Conservation (phyloP, 192 early-diverging fungal genomes). For the Coemansia reversa region DNA sequence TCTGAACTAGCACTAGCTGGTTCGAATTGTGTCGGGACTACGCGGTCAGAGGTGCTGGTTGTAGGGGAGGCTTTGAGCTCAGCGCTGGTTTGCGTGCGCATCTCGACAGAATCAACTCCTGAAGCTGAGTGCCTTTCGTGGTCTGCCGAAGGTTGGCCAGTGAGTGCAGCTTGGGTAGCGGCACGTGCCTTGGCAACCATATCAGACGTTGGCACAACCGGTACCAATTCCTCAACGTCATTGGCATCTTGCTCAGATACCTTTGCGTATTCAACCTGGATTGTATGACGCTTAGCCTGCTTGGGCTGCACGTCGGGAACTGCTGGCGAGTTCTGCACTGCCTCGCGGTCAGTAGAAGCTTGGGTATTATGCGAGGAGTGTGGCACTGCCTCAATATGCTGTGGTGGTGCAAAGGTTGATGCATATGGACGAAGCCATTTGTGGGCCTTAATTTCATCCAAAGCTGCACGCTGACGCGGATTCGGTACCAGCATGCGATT, state of each 20-base stretch:
- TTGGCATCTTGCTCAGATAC: conserved; percentile 7
- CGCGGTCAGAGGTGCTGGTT: conserved; percentile 3
- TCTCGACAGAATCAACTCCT: conserved; percentile 27
- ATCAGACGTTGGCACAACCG: conserved; percentile 28
- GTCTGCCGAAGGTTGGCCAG: conserved; percentile 18
- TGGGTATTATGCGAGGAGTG: conserved; percentile 14
- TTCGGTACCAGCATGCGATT: conserved; percentile 90
- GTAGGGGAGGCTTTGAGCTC: conserved; percentile 18
- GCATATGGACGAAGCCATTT: conserved; percentile 60
- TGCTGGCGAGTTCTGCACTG: conserved; percentile 34
- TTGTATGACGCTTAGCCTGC: conserved; percentile 59
- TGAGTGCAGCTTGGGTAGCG: conserved; percentile 46
- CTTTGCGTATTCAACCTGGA: conserved; percentile 58
- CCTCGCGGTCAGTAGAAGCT: conserved; percentile 16
- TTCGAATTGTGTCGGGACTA: conserved; percentile 18
- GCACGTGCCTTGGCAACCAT: conserved; percentile 46
- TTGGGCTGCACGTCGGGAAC: conserved; percentile 40
- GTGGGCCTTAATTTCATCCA: conserved; percentile 77
- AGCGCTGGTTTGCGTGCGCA: conserved; percentile 26
- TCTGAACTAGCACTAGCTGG: conserved; percentile 1
- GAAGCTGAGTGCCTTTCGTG: conserved; percentile 10
- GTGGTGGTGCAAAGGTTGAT: conserved; percentile 50
- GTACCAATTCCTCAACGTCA: conserved; percentile 18
- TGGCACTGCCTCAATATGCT: not conserved
- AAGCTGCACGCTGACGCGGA: conserved; percentile 70